phyloP scores from a whole-genome alignment of 345 rosid genomes.

The Euphorbia pulcherrima region DNA sequence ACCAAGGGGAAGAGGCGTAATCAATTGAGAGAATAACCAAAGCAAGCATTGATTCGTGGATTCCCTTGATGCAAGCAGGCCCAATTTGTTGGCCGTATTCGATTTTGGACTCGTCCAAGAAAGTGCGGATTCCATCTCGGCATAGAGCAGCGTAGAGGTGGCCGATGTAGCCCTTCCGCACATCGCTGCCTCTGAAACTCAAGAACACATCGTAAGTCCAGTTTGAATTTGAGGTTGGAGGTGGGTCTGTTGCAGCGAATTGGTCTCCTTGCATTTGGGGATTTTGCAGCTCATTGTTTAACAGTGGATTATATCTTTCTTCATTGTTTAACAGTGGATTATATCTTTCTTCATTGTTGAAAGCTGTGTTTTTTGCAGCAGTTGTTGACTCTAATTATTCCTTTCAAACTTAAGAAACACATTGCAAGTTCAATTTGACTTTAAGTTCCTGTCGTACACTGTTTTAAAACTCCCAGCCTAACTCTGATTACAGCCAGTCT shows the following conservation, averaged over 20 bases:
- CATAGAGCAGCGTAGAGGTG: conserved; percentile 10
- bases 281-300: not conserved
- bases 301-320: no score
- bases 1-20: conserved; percentile 14
- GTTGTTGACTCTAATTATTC: no score
- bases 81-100: conserved; percentile 5
- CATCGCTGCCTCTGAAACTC: conserved; percentile 14
- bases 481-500: no score
- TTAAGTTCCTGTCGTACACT: no score
- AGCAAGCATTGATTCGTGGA: not conserved
- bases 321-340: no score
- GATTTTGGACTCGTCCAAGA: conserved; percentile 6
- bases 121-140: conserved; percentile 6
- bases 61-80: conserved; percentile 1
- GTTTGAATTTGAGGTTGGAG: not conserved
- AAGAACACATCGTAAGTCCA: conserved; percentile 14
- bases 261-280: not conserved
- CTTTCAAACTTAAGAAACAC: no score
- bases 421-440: no score
- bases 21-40: conserved; percentile 9
- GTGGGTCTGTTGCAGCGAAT: not conserved
- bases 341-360: no score
- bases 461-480: no score
- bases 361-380: no score
- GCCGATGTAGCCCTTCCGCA: not conserved